Base-by-base conservation (phyloP, 306 rosid genomes). In the Ochetophila trinervis region DNA sequence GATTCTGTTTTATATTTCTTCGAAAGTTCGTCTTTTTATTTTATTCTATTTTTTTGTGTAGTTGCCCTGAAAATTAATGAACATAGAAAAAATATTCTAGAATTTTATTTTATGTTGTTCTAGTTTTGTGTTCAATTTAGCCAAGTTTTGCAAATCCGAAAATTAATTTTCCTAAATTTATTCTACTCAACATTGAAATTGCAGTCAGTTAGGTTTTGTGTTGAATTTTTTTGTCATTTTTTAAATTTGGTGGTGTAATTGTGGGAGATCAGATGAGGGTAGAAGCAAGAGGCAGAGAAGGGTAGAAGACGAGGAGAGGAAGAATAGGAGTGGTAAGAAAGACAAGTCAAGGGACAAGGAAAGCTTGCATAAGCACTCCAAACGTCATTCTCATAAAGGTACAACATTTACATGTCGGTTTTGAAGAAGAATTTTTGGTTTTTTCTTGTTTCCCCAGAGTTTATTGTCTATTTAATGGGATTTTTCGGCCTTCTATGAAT, bases 271-370 rank as follows among this genome's bases (percentile, higher is more conserved):
- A 93, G 99, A 78, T 64, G 94, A 80, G 67, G 84, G 80, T 62
- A 81, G 68, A 69, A 75, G 72, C 66, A 93, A 93, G 94, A 87
- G 91, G 78, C 78, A 22, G 22, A 85, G 89, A 76, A 65, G 70
- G 2, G 82, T 50, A 23, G 96, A 86, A 53, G 86, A 78, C 72
- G 89, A 70, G 20, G 91, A 78, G 22, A 83, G 70, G 78, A 89
- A 81, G 79, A 53, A 68, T 37, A 64, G 88, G 50, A 81, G 76
- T 65, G 93, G 79, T 57, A 86, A 72, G 86, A 82, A 77, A 62
- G 91, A 88, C 76, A 80, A 78, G 78, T 71, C 78, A 57, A 85
- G 74, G 77, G 96, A 83, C 30, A 81, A 83, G 82, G 84, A 80
- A 72, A 65, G 42, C 52, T 81, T 86, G 51, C 82, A 67, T 57